Conservation (phyloP, 768 basidiomycete genomes). For the Termitomyces sp. region DNA sequence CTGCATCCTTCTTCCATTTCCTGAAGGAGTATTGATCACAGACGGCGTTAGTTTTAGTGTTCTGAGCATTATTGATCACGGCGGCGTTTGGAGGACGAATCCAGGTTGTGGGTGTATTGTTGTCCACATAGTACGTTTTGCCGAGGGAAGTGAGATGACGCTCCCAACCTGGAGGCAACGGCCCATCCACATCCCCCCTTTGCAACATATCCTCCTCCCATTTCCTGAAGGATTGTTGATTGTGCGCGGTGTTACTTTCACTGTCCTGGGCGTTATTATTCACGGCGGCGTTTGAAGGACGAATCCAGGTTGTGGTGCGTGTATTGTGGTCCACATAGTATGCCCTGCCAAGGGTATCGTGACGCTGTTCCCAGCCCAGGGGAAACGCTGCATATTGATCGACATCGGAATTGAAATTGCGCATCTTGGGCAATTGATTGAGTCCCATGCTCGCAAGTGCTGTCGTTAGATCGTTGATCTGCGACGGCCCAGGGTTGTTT, state of each 20-base stretch:
- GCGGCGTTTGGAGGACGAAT: conserved; percentile 81
- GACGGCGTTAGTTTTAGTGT: conserved; percentile 78
- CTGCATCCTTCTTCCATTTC: no score
- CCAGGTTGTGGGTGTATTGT: conserved; percentile 98
- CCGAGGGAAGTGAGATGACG: conserved; percentile 94
- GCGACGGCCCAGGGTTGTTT: conserved; percentile 77
- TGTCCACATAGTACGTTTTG: conserved; percentile 97
- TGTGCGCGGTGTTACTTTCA: no score
- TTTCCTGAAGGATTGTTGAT: no score
- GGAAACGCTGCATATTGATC: no score
- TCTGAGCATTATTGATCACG: conserved; percentile 66
- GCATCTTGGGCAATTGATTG: conserved; percentile 58
- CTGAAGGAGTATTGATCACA: conserved; percentile 86
- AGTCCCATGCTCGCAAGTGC: conserved; percentile 62
- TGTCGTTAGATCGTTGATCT: conserved; percentile 54
- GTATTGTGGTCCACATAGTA: no score
- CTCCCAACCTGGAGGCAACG: conserved; percentile 92
- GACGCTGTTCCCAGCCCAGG: no score
- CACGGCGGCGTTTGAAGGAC: no score
- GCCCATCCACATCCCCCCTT: no score
- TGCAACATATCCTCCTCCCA: no score
- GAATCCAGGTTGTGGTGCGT: no score
- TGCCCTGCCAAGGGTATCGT: no score
- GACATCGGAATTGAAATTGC: conserved; percentile 92
- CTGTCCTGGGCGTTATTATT: no score